A percentile compares a stretch with the other conserved stretches of the same genome.
phyloP scores from a whole-genome alignment of 345 rosid genomes.

The Acer campestre region DNA sequence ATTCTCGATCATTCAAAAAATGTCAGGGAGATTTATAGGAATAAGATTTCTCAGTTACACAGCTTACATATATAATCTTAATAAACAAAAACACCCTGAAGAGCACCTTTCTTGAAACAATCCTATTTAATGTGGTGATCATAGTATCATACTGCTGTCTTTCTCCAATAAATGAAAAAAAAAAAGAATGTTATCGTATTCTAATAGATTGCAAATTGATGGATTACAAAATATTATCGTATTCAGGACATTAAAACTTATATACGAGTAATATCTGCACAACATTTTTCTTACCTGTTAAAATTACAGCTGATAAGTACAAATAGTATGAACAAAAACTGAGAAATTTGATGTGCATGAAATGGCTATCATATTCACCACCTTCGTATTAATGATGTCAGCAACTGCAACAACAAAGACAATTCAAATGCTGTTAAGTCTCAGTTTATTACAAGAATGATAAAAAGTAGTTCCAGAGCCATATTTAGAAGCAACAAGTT shows the following conservation, averaged over 20 bases:
- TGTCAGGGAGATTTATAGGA: background rate
- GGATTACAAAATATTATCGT: background rate
- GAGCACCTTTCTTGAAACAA: background rate
- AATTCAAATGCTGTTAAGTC: constrained; percentile 20
- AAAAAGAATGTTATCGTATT: background rate
- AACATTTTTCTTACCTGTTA: background rate
- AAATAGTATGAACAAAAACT: background rate
- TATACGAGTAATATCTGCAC: background rate
- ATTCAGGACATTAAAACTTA: background rate
- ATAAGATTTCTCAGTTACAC: background rate
- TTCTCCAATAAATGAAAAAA: background rate
- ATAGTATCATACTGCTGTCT: background rate
- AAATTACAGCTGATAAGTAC: background rate
- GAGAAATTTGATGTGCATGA: background rate
- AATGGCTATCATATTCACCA: constrained; percentile 50
- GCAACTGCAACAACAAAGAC: constrained; percentile 62
- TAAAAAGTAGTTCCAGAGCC: background rate
- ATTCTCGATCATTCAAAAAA: background rate
- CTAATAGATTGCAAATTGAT: background rate
- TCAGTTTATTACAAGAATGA: background rate
- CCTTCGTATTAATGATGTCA: constrained; percentile 77
- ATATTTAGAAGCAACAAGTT: background rate
- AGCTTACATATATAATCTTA: too few species aligned
- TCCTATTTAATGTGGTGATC: background rate
- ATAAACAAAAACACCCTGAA: background rate